These are phyloP conservation scores for Metschnikowia amazonensis DNA, from an alignment of 805 yeast genomes.

Conservation along the genomic window DNA sequence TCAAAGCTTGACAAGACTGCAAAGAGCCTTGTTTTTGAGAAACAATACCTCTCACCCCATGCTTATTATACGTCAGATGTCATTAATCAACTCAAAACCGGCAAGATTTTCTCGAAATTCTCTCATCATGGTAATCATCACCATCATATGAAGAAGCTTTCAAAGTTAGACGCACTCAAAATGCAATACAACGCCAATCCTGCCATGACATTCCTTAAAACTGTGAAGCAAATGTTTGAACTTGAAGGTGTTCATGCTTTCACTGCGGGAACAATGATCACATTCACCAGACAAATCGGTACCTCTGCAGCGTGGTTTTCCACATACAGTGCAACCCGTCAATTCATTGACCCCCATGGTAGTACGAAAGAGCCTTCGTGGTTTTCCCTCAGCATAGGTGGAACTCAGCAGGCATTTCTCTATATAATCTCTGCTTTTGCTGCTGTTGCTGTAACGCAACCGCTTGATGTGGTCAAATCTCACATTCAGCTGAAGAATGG, in stretches of 20 bases:
- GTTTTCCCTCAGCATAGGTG: slow-evolving; percentile 44
- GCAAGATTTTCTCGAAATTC: slow-evolving; percentile 22
- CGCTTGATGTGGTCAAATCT: slow-evolving; percentile 82
- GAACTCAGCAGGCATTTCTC: slow-evolving; percentile 48
- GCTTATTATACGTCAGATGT: slow-evolving; percentile 38
- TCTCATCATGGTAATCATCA: slow-evolving; percentile 15
- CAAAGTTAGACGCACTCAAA: slow-evolving; percentile 14
- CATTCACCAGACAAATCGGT: slow-evolving; percentile 72
- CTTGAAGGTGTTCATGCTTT: slow-evolving; percentile 76
- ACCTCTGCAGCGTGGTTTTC: slow-evolving; percentile 83
- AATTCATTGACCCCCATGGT: slow-evolving; percentile 53
- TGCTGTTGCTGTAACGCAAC: slow-evolving; percentile 79
- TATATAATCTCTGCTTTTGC: slow-evolving; percentile 59
- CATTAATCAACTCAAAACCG: slow-evolving; percentile 25
- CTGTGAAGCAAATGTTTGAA: slow-evolving; percentile 61
- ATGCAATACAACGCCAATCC: slow-evolving; percentile 48
- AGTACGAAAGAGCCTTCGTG: slow-evolving; percentile 30
- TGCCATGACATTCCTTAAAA: slow-evolving; percentile 47
- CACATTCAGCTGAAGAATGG: slow-evolving; percentile 78
- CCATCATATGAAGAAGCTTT: background rate
- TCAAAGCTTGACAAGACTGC: slow-evolving; percentile 21
- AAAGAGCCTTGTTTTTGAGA: slow-evolving; percentile 23
- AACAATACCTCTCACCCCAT: slow-evolving; percentile 41
- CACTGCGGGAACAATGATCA: slow-evolving; percentile 79
- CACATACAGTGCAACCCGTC: slow-evolving; percentile 74